Evolutionary conservation across 2,329 filamentous ascomycete genomes (phyloP).

Genomic region (Aspergillus ibericus): DNA sequence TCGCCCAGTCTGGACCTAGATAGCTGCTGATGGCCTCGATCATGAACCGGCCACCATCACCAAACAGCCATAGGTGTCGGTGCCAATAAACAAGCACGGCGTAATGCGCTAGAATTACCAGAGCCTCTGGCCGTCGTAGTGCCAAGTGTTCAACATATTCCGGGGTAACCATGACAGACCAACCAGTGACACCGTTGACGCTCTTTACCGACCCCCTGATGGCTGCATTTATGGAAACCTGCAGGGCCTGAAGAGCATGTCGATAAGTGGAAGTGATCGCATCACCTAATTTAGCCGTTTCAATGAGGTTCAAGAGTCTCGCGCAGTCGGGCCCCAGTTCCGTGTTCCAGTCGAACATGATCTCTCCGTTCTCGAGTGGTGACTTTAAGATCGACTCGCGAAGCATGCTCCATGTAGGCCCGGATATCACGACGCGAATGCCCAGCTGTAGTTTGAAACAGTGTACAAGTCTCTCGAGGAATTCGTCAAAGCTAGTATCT

Average conservation of each 20-base stretch:
- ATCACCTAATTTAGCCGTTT: constrained; percentile 7
- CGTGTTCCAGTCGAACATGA: neutral
- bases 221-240: constrained; percentile 6
- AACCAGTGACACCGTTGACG: constrained; percentile 14
- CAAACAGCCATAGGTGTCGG: constrained; percentile 37
- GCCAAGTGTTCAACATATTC: constrained; percentile 33
- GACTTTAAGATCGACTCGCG: constrained; percentile 15
- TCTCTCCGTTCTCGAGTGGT: constrained; percentile 1
- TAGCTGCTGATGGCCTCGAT: constrained; percentile 23
- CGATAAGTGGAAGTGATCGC: constrained; percentile 6
- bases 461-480: constrained; percentile 28
- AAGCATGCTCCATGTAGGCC: constrained; percentile 16
- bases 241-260: constrained; percentile 11
- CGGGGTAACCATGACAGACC: constrained; percentile 29
- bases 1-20: constrained; percentile 28
- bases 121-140: constrained; percentile 36
- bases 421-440: constrained; percentile 18
- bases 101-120: constrained; percentile 42
- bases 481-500: constrained; percentile 35
- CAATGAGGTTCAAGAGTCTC: constrained; percentile 11
- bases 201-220: neutral
- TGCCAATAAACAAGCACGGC: constrained; percentile 37
- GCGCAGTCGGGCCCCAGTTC: constrained; percentile 1
- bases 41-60: constrained; percentile 30
- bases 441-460: constrained; percentile 30